These are phyloP conservation scores for Fusarium veterinarium DNA, from an alignment of 2,329 filamentous ascomycete genomes.

Conservation along the genomic window DNA sequence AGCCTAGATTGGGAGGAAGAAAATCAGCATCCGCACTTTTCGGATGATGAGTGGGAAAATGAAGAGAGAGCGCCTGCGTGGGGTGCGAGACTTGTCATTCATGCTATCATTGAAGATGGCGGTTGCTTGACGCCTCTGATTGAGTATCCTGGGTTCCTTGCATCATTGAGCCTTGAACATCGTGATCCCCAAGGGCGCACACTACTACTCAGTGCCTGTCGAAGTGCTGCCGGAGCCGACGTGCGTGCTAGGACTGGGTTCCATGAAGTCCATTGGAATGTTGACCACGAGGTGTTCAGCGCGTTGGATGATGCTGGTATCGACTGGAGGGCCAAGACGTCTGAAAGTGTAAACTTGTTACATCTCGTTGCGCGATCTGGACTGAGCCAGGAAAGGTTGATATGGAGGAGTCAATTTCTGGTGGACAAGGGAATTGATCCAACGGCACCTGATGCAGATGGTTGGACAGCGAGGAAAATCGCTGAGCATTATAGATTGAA, in stretches of 20 bases:
- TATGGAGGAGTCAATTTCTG: not conserved
- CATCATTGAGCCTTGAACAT: not conserved
- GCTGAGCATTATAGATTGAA: not conserved
- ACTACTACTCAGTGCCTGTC: not conserved
- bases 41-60: too few relatives aligned
- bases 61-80: not conserved
- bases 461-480: not conserved
- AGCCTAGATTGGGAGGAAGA: too few relatives aligned
- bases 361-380: not conserved
- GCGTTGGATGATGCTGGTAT: rapidly evolving
- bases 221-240: not conserved
- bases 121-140: rapidly evolving
- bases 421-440: not conserved
- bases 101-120: not conserved
- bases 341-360: not conserved
- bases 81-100: not conserved
- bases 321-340: not conserved
- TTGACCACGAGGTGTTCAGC: rapidly evolving
- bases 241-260: not conserved
- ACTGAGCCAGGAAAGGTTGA: not conserved
- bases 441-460: not conserved
- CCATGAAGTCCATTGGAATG: too few relatives aligned
- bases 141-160: not conserved
- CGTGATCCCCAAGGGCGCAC: not conserved
- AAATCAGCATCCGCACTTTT: too few relatives aligned